These are phyloP conservation scores for Chrysoporthe puriensis DNA, from an alignment of 2,329 filamentous ascomycete genomes.

Conservation along the genomic window DNA sequence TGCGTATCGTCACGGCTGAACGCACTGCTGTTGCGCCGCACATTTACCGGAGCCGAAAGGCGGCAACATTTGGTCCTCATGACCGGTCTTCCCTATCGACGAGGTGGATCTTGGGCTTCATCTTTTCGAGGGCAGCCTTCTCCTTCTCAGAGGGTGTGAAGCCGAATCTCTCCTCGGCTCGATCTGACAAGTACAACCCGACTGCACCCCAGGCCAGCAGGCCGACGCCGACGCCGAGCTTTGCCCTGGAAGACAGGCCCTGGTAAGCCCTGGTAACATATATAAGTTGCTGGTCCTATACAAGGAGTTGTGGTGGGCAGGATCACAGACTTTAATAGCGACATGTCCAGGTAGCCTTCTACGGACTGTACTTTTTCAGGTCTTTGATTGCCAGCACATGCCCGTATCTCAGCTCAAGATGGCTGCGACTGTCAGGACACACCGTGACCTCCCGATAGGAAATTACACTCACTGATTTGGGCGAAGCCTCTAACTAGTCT, in stretches of 20 bases:
- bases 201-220: slow-evolving; percentile 76
- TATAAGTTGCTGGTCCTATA: slow-evolving; percentile 13
- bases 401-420: neutral
- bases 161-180: slow-evolving; percentile 73
- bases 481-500: neutral
- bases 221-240: slow-evolving; percentile 71
- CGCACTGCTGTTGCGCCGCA: no score
- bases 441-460: neutral
- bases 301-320: neutral
- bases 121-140: slow-evolving; percentile 64
- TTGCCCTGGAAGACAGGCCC: slow-evolving; percentile 70
- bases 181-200: slow-evolving; percentile 75
- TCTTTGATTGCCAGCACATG: neutral
- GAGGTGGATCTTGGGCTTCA: slow-evolving; percentile 64
- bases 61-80: slow-evolving; percentile 15
- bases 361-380: neutral
- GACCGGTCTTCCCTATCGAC: slow-evolving; percentile 53
- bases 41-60: neutral
- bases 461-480: neutral
- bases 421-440: neutral
- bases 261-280: slow-evolving; percentile 63
- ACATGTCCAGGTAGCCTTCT: slow-evolving; percentile 15
- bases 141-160: slow-evolving; percentile 75
- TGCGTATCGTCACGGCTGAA: neutral
- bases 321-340: slow-evolving; percentile 22